These are phyloP conservation scores for Fraxinus latifolia DNA, from an alignment of 305 asterid species.

Conservation along the genomic window DNA sequence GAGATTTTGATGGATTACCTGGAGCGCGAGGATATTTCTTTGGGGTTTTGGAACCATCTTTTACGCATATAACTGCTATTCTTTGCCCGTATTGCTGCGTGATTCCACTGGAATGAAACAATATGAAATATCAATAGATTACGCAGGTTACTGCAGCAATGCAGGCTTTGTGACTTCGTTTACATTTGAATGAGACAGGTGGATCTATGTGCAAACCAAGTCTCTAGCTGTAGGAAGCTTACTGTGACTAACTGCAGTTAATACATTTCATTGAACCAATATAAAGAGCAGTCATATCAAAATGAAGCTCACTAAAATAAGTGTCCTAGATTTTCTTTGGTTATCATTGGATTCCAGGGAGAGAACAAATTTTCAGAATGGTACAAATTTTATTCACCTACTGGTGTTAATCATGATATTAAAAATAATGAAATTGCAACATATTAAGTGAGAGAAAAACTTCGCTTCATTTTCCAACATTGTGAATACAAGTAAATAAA, in stretches of 20 bases:
- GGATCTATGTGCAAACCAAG: background rate
- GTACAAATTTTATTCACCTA: background rate
- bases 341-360: background rate
- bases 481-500: background rate
- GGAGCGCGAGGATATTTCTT: conserved; percentile 77
- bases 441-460: conserved; percentile 5
- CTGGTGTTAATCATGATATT: background rate
- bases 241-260: background rate
- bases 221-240: background rate
- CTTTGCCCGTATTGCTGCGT: conserved; percentile 80
- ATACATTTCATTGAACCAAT: background rate
- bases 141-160: conserved; percentile 11
- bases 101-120: conserved; percentile 67
- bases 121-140: conserved; percentile 10
- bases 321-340: background rate
- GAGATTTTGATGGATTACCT: conserved; percentile 79
- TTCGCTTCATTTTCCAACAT: background rate
- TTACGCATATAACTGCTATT: conserved; percentile 69
- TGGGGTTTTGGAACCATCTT: conserved; percentile 59
- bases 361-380: background rate
- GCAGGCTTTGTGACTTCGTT: background rate
- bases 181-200: background rate
- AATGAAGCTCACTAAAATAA: background rate
- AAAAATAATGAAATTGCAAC: background rate
- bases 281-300: conserved; percentile 2